Base-by-base conservation (phyloP, 2,329 filamentous ascomycete genomes). In the Hypoxylon sp. region DNA sequence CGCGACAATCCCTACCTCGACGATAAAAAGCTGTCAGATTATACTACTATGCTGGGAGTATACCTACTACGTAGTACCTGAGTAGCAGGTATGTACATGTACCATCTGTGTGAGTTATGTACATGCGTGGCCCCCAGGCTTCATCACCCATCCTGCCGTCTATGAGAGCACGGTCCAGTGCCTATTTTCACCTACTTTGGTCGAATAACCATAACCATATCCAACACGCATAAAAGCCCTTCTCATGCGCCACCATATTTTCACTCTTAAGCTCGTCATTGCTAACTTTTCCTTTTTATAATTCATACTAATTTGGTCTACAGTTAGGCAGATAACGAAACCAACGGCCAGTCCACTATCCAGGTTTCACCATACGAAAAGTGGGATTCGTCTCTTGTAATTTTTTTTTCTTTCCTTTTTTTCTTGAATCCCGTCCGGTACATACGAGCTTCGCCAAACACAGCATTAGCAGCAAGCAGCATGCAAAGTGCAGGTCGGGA, bases 1-100 rank as follows among this genome's bases (percentile, higher is more conserved):
- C 31, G 52, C 60, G 54, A 49, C 45, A 55, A 63, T 46, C 56
- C 61, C 49, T 60, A 55, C 54, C 50, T 11, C 11, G 24, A 57
- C 8, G 41, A 45, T 5, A 38, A 35, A 46, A 38, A n/a, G 13
- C 31, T 10, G 21, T 38, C 13, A 13, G 23, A 27, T 5, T n/a
- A 17, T 15, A 26, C 10, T 13, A 29, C 6, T 29, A 29, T 11
- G 26, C 11, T n/a, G n/a, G n/a, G n/a, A n/a, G n/a, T n/a, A n/a
- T n/a, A n/a, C n/a, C n/a, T n/a, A n/a, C n/a, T n/a, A n/a, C n/a
- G n/a, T n/a, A n/a, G n/a, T n/a, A n/a, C n/a, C n/a, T n/a, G n/a
- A n/a, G n/a, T n/a, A n/a, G n/a, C n/a, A n/a, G n/a, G n/a, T n/a
- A n/a, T n/a, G 11, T 29, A 6, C 26, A 11, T 29, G 6, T 29